Evolutionary conservation across 768 basidiomycete genomes (phyloP).

Genomic region (Ramaria rubella): DNA sequence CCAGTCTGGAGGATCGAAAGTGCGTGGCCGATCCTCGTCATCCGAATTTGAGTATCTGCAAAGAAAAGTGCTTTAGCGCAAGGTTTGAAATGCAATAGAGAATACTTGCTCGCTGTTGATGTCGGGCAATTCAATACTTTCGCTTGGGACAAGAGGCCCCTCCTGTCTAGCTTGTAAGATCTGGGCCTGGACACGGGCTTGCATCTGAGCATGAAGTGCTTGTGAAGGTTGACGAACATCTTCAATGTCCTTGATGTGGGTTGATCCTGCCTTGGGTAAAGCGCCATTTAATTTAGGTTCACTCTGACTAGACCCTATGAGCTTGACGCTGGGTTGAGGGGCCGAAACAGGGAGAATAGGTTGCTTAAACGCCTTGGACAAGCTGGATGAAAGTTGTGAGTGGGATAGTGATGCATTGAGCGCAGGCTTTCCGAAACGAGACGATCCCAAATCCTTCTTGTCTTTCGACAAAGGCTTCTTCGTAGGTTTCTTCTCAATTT

Average conservation of each 20-base stretch:
- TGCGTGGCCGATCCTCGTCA: constrained; percentile 71
- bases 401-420: constrained; percentile 10
- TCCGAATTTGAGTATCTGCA: constrained; percentile 84
- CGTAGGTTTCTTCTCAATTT: constrained; percentile 51
- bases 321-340: constrained; percentile 8
- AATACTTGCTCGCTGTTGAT: constrained; percentile 72
- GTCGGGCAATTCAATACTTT: constrained; percentile 88
- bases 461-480: constrained; percentile 53
- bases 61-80: neutral
- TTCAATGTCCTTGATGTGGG: constrained; percentile 38
- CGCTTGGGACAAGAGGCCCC: constrained; percentile 47
- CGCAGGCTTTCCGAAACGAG: constrained; percentile 27
- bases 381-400: constrained; percentile 8
- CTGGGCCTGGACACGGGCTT: constrained; percentile 31
- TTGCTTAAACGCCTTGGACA: constrained; percentile 12
- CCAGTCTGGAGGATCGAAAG: constrained; percentile 79
- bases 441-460: constrained; percentile 29
- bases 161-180: constrained; percentile 32
- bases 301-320: constrained; percentile 2
- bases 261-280: constrained; percentile 40
- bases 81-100: neutral
- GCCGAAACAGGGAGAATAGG: constrained; percentile 6
- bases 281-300: neutral
- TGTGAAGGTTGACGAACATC: constrained; percentile 52
- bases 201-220: constrained; percentile 54